Conservation (phyloP, 805 yeast species). For the Ogataea thermomethanolica region DNA sequence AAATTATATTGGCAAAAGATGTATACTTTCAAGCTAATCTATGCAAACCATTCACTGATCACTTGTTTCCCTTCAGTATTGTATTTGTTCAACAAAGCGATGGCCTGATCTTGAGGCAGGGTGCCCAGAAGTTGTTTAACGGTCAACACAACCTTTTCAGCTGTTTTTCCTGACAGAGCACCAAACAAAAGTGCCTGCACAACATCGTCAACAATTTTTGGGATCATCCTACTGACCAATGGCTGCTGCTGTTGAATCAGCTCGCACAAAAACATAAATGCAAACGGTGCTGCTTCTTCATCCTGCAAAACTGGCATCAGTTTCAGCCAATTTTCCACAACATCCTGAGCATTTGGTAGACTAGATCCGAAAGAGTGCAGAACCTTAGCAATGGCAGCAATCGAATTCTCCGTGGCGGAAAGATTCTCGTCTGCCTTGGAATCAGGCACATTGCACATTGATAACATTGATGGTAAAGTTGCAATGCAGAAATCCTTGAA, state of each 20-base stretch:
- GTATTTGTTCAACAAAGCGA: constrained; percentile 58
- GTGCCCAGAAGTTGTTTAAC: constrained; percentile 61
- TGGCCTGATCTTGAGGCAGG: constrained; percentile 67
- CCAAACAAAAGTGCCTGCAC: constrained; percentile 70
- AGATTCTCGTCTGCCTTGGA: constrained; percentile 82
- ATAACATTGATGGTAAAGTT: constrained; percentile 71
- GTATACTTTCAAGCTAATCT: constrained; percentile 3
- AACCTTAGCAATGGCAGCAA: constrained; percentile 80
- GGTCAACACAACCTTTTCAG: constrained; percentile 57
- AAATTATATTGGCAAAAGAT: constrained; percentile 1
- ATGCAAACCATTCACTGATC: constrained; percentile 35
- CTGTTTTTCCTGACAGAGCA: constrained; percentile 67
- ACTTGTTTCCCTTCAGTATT: constrained; percentile 59
- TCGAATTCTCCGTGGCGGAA: constrained; percentile 82
- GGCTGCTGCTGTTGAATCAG: constrained; percentile 68
- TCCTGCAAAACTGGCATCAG: constrained; percentile 81
- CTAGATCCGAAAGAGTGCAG: constrained; percentile 57
- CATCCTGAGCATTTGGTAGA: constrained; percentile 59
- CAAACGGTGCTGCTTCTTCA: constrained; percentile 82
- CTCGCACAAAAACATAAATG: constrained; percentile 71
- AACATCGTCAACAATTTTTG: constrained; percentile 63
- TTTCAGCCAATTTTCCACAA: constrained; percentile 73
- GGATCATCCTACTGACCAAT: constrained; percentile 47
- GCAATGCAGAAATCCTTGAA: constrained; percentile 63
- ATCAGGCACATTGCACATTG: constrained; percentile 71